Percentiles rank a stretch among this genome's conserved stretches.
These are phyloP conservation scores for Vitis hybrid DNA, from an alignment of 177 flowering plant genomes.

Conservation along the genomic window DNA sequence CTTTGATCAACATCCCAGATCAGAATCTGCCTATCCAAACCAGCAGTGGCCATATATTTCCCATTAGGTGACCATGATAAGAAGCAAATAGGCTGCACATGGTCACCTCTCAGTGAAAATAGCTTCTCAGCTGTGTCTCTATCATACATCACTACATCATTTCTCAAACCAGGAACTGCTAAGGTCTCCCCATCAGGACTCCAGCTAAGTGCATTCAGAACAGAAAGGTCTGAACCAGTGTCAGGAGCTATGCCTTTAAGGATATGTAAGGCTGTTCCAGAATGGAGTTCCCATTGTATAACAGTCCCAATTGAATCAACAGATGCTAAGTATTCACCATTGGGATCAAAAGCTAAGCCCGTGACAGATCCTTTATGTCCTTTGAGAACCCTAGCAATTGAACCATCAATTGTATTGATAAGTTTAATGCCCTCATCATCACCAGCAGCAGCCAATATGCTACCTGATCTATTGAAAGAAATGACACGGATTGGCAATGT, in stretches of 20 bases:
- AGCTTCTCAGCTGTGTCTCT: slow-evolving; percentile 92
- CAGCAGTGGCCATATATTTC: slow-evolving; percentile 90
- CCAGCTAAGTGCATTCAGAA: slow-evolving; percentile 72
- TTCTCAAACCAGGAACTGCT: slow-evolving; percentile 87
- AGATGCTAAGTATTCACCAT: slow-evolving; percentile 82
- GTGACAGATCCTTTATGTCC: slow-evolving; percentile 85
- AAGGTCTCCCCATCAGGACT: slow-evolving; percentile 91
- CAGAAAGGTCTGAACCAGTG: slow-evolving; percentile 49
- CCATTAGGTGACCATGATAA: slow-evolving; percentile 98
- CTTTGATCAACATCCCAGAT: slow-evolving; percentile 86
- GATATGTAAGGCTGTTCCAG: slow-evolving; percentile 59
- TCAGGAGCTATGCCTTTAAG: slow-evolving; percentile 80
- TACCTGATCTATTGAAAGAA: slow-evolving; percentile 87
- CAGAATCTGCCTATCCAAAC: slow-evolving; percentile 79
- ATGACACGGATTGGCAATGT: slow-evolving; percentile 86
- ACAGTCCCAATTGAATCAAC: slow-evolving; percentile 82
- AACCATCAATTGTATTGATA: slow-evolving; percentile 86
- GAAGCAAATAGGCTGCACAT: slow-evolving; percentile 66
- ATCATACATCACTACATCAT: slow-evolving; percentile 93
- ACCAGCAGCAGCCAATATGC: slow-evolving; percentile 93
- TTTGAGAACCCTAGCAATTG: slow-evolving; percentile 89
- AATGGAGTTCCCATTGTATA: slow-evolving; percentile 78
- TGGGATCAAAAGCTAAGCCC: slow-evolving; percentile 85
- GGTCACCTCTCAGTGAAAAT: slow-evolving; percentile 81
- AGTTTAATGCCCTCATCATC: slow-evolving; percentile 97